phyloP scores from a whole-genome alignment of 768 basidiomycete genomes.

The Mrakia gelida region DNA sequence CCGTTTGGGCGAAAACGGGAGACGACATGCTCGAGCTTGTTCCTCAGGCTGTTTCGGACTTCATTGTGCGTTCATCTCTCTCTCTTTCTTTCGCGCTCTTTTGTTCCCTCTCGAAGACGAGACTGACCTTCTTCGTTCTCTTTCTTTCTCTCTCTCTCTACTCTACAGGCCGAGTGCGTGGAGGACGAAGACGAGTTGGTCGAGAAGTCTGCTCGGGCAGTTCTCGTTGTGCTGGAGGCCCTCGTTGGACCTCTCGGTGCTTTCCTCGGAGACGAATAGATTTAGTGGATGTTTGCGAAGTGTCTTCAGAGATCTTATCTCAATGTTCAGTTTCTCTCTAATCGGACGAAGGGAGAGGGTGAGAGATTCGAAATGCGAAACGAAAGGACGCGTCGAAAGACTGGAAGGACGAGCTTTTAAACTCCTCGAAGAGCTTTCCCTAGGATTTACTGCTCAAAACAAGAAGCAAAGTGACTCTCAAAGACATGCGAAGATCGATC shows the following conservation, averaged over 20 bases:
- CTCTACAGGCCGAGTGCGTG: constrained; percentile 19
- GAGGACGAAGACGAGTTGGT: constrained; percentile 32
- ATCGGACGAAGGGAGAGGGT: too few species aligned
- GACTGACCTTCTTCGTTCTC: neutral
- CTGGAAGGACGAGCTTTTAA: too few species aligned
- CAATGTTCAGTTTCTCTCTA: too few species aligned
- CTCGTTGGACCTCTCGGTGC: constrained; percentile 28
- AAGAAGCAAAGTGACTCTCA: too few species aligned
- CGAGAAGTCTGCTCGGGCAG: constrained; percentile 21
- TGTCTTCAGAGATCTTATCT: too few species aligned
- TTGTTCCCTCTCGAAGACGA: neutral
- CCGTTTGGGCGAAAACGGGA: constrained; percentile 66
- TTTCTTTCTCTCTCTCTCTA: neutral
- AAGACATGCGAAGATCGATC: too few species aligned
- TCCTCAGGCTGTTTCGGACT: constrained; percentile 26
- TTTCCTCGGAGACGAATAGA: constrained; percentile 26
- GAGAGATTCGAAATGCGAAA: too few species aligned
- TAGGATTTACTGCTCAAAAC: too few species aligned
- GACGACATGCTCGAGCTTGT: constrained; percentile 61
- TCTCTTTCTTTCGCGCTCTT: neutral
- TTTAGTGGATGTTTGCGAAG: neutral
- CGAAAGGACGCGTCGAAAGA: too few species aligned
- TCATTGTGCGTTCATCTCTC: constrained; percentile 1
- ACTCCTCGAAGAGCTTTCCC: too few species aligned
- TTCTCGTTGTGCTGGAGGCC: constrained; percentile 22